Evolutionary conservation across 2,329 filamentous ascomycete genomes (phyloP), one percentile per base, ranked within the genome.

Genomic region (Aspergillus aculeatinus): DNA sequence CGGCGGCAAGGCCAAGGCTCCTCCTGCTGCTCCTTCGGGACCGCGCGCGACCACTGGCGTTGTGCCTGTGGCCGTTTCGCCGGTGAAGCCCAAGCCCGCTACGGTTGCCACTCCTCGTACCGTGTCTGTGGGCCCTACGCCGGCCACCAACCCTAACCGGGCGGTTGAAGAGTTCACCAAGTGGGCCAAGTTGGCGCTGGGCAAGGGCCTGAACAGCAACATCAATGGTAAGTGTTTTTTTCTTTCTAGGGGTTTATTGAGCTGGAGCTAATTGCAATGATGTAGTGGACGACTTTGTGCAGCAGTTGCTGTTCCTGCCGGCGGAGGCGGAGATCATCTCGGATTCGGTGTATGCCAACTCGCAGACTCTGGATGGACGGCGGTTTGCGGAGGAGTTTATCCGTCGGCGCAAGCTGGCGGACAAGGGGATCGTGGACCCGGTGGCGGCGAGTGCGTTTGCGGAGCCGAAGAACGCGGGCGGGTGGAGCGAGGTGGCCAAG

Each of bases 401-500:
- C 60, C 90, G 93, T 35, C 92, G 94, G 69, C 94, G 93, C 79
- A 96, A 90, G 82, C 85, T 96, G 1, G 94, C 95, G 0, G 94
- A 98, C 68, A 95, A 93, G 80, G 95, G 95, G 44, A 85, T 97
- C 47, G 82, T 96, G 19, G 89, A 90, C 57, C 82, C 86, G 16
- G 81, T 84, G 51, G 82, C 79, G 53, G 78, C 80, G 39, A 84
- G 79, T 57, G 83, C 86, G 3, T 82, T 80, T 35, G 78, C 70
- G 5, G 80, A 81, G 52, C 76, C 80, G 65, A 80, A 78, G 66
- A 80, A 78, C 27, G 79, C 82, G 27, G 88, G 90, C 58, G 94
- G 94, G 21, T 99, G 95, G 95, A 96, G 85, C 68, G 95, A 98
- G 79, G 95, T 99, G 55, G 95, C 95, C 1, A 98, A 98, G 87